These are phyloP conservation scores for Botrytis sinoallii DNA, from an alignment of 2,329 filamentous ascomycete species.

Conservation along the genomic window DNA sequence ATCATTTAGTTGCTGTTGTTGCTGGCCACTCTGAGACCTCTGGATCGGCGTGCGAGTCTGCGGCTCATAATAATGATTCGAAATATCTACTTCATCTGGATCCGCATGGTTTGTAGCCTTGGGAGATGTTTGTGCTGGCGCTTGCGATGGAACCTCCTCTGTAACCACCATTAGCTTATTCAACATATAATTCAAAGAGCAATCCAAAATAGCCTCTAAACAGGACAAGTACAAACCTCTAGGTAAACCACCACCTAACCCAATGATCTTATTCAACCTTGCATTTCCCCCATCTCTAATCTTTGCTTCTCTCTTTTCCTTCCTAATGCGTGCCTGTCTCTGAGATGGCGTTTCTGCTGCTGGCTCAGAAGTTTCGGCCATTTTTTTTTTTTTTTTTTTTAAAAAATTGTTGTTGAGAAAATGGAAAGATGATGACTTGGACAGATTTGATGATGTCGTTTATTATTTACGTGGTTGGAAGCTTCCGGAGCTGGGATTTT, in stretches of 20 bases:
- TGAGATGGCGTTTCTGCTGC: constrained; percentile 9
- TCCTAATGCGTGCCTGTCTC: constrained; percentile 67
- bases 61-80: constrained; percentile 64
- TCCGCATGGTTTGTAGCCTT: constrained; percentile 43
- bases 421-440: neutral
- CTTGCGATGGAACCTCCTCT: constrained; percentile 39
- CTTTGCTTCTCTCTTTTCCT: constrained; percentile 77
- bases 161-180: constrained; percentile 17
- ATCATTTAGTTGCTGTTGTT: constrained; percentile 45
- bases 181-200: neutral
- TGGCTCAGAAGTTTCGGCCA: constrained; percentile 7
- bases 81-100: constrained; percentile 76
- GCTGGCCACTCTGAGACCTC: constrained; percentile 33
- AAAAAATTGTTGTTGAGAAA: neutral
- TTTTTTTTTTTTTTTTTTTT: neutral
- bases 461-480: neutral
- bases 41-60: constrained; percentile 42
- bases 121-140: constrained; percentile 24
- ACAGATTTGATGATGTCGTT: constrained; percentile 1
- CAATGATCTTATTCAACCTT: constrained; percentile 72
- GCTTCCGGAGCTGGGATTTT: neutral
- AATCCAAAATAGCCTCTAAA: neutral
- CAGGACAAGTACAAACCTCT: constrained; percentile 39
- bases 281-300: constrained; percentile 68
- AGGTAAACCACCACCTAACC: constrained; percentile 58